Conservation (phyloP, 2,329 filamentous ascomycete species). For the Ciborinia camelliae region DNA sequence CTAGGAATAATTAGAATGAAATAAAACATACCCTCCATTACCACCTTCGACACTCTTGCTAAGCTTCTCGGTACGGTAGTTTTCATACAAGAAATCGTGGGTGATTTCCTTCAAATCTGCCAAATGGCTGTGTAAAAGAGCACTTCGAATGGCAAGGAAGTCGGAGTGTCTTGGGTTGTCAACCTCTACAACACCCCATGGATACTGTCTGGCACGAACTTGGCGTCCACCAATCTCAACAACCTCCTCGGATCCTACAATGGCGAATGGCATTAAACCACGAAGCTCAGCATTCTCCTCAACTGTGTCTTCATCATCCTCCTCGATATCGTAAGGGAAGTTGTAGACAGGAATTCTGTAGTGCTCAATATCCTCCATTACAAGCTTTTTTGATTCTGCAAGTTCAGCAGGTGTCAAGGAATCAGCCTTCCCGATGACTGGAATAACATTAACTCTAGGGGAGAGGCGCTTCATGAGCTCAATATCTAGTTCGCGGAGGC, state of each 20-base stretch:
- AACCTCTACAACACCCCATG: slow-evolving; percentile 98
- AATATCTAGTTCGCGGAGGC: slow-evolving; percentile 97
- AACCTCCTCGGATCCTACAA: slow-evolving; percentile 94
- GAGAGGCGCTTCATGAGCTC: slow-evolving; percentile 99
- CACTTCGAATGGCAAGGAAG: slow-evolving; percentile 95
- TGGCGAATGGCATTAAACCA: slow-evolving; percentile 97
- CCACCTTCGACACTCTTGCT: slow-evolving; percentile 98
- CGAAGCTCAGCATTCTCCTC: slow-evolving; percentile 98
- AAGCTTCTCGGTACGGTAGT: slow-evolving; percentile 99
- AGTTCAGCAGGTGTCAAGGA: slow-evolving; percentile 94
- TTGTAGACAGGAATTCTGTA: slow-evolving; percentile 99
- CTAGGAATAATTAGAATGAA: slow-evolving; percentile 35
- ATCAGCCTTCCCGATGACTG: slow-evolving; percentile 97
- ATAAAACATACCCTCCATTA: slow-evolving; percentile 71
- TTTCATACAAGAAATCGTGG: slow-evolving; percentile 99
- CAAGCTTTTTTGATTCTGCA: slow-evolving; percentile 98
- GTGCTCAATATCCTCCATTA: slow-evolving; percentile 99
- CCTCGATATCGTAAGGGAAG: slow-evolving; percentile 99
- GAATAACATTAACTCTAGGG: slow-evolving; percentile 97
- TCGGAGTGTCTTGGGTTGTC: slow-evolving; percentile 99
- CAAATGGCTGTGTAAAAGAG: slow-evolving; percentile 94
- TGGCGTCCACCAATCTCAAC: slow-evolving; percentile 90
- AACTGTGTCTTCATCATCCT: slow-evolving; percentile 98
- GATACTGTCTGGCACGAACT: slow-evolving; percentile 94
- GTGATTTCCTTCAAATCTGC: slow-evolving; percentile 99